Conservation (phyloP, 768 basidiomycete species). For the Crepidotus variabilis region DNA sequence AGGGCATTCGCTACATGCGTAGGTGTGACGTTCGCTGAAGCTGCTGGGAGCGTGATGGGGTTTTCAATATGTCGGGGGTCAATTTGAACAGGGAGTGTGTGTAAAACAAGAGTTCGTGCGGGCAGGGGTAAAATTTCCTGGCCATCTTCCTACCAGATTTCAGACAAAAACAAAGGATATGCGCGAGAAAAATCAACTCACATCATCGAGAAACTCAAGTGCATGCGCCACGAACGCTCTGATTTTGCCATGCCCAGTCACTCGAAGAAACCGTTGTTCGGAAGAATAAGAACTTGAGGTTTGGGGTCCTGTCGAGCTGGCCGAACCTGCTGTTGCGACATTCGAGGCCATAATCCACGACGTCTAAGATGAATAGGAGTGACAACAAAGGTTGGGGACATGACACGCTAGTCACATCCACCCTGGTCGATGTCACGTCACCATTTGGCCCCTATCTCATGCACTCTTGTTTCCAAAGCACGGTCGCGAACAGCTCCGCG, state of each 20-base stretch:
- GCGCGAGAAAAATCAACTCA: constrained; percentile 20
- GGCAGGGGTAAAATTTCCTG: constrained; percentile 5
- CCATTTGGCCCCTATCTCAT: too few relatives aligned
- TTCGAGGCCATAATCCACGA: too few relatives aligned
- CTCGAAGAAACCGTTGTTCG: constrained; percentile 33
- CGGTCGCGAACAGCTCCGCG: too few relatives aligned
- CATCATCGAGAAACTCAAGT: constrained; percentile 47
- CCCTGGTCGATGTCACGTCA: too few relatives aligned
- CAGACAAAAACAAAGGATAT: background rate
- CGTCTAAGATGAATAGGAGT: too few relatives aligned
- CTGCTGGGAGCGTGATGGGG: constrained; percentile 5
- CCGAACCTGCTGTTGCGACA: too few relatives aligned
- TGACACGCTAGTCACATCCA: too few relatives aligned
- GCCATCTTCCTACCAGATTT: constrained; percentile 5
- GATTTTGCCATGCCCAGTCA: constrained; percentile 56
- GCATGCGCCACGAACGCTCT: constrained; percentile 48
- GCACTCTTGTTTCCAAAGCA: too few relatives aligned
- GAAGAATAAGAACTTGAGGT: too few relatives aligned
- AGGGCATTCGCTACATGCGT: constrained; percentile 26
- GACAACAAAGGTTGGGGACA: too few relatives aligned
- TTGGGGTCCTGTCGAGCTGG: too few relatives aligned
- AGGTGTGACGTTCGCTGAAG: background rate
- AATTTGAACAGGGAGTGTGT: constrained; percentile 6
- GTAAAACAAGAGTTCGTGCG: constrained; percentile 5
- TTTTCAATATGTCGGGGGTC: background rate